phyloP scores from a whole-genome alignment of 2,329 filamentous ascomycete species.

The Cytospora piceae region DNA sequence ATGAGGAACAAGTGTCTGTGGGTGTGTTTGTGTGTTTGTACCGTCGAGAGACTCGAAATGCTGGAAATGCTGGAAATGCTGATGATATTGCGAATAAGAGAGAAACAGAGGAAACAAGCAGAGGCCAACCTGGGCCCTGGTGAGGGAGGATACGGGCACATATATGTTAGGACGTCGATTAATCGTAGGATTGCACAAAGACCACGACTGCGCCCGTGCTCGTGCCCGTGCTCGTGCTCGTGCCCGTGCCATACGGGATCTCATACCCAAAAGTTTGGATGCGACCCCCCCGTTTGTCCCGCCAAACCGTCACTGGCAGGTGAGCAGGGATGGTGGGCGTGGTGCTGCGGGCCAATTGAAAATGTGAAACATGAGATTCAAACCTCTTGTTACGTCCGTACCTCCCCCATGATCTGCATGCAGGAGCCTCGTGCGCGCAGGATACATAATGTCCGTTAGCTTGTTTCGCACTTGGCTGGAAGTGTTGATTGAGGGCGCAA shows the following conservation, averaged over 20 bases:
- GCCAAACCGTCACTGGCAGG: slow-evolving; percentile 20
- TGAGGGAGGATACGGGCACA: slow-evolving; percentile 13
- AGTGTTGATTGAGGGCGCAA: neutral
- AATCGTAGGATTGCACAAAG: slow-evolving; percentile 16
- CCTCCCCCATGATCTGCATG: slow-evolving; percentile 13
- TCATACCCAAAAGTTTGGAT: slow-evolving; percentile 22
- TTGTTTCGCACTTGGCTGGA: neutral
- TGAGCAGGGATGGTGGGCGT: slow-evolving; percentile 23
- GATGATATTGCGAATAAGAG: slow-evolving; percentile 3
- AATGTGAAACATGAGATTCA: slow-evolving; percentile 25
- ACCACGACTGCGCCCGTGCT: neutral
- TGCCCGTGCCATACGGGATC: neutral
- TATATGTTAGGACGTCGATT: slow-evolving; percentile 10
- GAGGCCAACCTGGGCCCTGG: neutral
- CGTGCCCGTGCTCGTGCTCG: too few relatives aligned
- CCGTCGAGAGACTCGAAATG: neutral
- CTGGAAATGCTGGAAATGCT: neutral
- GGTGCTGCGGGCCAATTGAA: slow-evolving; percentile 20
- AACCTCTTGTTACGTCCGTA: neutral
- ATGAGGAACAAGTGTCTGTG: neutral
- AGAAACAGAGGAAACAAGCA: slow-evolving; percentile 3
- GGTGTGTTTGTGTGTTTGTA: slow-evolving; percentile 6
- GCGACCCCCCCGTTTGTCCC: slow-evolving; percentile 20
- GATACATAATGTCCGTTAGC: slow-evolving; percentile 16
- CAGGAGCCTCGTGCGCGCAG: slow-evolving; percentile 6